A percentile compares a stretch with the other conserved stretches of the same genome.
These are phyloP conservation scores for Zelopaecilomyces penicillatus DNA, from an alignment of 2,329 filamentous ascomycete genomes.

Conservation along the genomic window DNA sequence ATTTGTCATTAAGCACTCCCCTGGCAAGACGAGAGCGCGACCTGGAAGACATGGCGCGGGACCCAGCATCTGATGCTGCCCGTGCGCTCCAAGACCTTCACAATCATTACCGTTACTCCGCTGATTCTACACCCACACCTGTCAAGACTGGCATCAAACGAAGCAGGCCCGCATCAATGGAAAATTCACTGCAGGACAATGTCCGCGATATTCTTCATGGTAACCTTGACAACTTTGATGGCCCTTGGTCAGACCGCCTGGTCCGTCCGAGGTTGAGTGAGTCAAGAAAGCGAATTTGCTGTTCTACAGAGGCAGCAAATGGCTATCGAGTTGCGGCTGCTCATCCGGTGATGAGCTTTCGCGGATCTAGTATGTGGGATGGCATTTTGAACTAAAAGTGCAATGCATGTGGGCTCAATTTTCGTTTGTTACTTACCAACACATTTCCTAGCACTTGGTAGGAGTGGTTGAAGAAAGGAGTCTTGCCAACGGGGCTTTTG, in stretches of 20 bases:
- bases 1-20: constrained; percentile 40
- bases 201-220: constrained; percentile 53
- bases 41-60: constrained; percentile 33
- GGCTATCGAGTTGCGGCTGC: constrained; percentile 37
- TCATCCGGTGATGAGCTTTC: constrained; percentile 41
- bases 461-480: constrained; percentile 16
- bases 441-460: no score
- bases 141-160: constrained; percentile 45
- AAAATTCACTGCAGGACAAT: constrained; percentile 56
- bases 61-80: constrained; percentile 45
- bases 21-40: constrained; percentile 38
- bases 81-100: constrained; percentile 53
- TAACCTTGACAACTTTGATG: constrained; percentile 18
- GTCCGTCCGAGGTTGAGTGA: constrained; percentile 36
- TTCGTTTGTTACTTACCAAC: no score
- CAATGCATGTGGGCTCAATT: no score
- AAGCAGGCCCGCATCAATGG: constrained; percentile 49
- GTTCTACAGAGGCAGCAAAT: constrained; percentile 48
- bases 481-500: constrained; percentile 21
- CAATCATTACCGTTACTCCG: constrained; percentile 34
- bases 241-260: constrained; percentile 28
- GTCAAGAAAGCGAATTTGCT: constrained; percentile 58
- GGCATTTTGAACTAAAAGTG: constrained; percentile 47
- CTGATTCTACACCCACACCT: constrained; percentile 25
- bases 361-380: constrained; percentile 59